A percentile compares a stretch with the other conserved stretches of the same genome.
Evolutionary conservation across 805 yeast genomes (phyloP).

Genomic region (Candida boleticola): DNA sequence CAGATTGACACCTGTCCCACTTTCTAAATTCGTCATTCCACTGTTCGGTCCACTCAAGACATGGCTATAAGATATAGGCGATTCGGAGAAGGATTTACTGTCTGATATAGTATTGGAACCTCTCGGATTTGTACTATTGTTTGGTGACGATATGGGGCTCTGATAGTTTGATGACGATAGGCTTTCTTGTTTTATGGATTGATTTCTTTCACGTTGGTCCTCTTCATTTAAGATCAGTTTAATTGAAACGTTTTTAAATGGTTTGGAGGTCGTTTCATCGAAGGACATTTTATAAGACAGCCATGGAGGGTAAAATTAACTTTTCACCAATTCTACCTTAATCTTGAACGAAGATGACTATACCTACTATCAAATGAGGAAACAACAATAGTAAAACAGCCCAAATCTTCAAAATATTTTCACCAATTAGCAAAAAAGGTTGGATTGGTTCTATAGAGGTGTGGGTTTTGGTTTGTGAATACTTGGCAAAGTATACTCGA

Average conservation of each 20-base stretch:
- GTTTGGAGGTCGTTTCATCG: conserved; percentile 7
- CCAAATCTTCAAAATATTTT: too few relatives aligned
- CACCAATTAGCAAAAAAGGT: too few relatives aligned
- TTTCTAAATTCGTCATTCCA: background rate
- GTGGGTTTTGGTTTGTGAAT: too few relatives aligned
- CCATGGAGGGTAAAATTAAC: conserved; percentile 4
- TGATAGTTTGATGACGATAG: background rate
- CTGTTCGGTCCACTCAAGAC: background rate
- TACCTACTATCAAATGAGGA: too few relatives aligned
- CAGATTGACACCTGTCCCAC: background rate
- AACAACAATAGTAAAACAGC: too few relatives aligned
- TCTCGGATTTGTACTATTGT: background rate
- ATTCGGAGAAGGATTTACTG: background rate
- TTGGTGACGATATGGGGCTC: background rate
- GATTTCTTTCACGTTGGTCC: background rate
- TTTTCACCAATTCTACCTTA: background rate
- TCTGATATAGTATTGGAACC: background rate
- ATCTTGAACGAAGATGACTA: too few relatives aligned
- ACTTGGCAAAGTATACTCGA: too few relatives aligned
- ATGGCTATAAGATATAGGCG: background rate
- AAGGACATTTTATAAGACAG: conserved; percentile 4
- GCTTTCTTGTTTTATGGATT: background rate
- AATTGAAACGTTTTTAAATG: conserved; percentile 14
- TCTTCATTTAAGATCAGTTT: conserved; percentile 13
- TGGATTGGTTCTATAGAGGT: too few relatives aligned